Base-by-base conservation (phyloP, 257 asterid genomes). In the Gardenia jasminoides region DNA sequence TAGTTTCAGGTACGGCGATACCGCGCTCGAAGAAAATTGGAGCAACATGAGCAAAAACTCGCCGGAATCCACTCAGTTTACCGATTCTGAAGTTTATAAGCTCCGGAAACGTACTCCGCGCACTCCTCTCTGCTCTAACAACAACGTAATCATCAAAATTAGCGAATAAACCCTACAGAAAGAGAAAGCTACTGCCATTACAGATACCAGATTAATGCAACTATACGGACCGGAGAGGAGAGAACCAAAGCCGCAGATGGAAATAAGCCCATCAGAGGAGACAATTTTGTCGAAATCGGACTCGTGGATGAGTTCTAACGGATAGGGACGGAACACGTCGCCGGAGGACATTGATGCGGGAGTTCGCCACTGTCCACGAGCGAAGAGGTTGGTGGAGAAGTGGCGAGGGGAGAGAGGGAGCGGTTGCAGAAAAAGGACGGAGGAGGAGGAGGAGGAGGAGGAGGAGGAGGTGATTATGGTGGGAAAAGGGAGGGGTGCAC, bases 11-110 rank as follows among this genome's bases (percentile, higher is more conserved):
- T 76, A 83, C 88, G 72, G 98, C 99, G 73, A 93, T 89, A 80
- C 97, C 97, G 17, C 97, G 90, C 81, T 93, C 94, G 74, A 96
- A 93, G 93, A 96, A 93, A 78, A 93, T 90, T 20, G 99, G 98
- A 67, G 98, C 98, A 59, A 70, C 90, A 48, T 96, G 98, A 84
- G 96, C 98, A 82, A 96, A 96, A 76, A 91, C 96, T 72, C 99
- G 88, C 47, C 98, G 90, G 77, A 96, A 96, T 39, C 97, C 98
- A 80, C 81, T 89, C 93, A 96, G 65, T 84, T 91, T 93, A 13
- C 91, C 98, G 13, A 88, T 74, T 87, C 97, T 88, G 87, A 96
- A 96, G 89, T 91, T 91, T 24, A 96, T 91, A 90, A 96, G 83
- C 80, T 91, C 89, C 17, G 99, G 99, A 82, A 96, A 96, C 36